These are phyloP conservation scores for Aspergillus ibericus DNA, from an alignment of 2,329 filamentous ascomycete species.

Conservation along the genomic window DNA sequence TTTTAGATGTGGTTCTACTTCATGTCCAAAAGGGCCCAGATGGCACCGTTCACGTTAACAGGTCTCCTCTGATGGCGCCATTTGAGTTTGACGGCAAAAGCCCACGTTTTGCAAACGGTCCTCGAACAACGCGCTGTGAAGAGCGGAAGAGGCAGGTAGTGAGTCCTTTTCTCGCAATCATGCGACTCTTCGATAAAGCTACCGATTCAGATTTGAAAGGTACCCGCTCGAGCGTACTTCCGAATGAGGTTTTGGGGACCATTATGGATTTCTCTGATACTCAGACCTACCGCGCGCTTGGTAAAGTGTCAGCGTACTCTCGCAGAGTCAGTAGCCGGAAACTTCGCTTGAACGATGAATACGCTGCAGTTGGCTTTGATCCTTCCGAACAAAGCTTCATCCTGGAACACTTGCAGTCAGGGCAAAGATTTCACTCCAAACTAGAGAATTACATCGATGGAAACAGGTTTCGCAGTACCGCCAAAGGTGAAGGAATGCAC, in stretches of 20 bases:
- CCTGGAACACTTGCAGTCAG: slow-evolving; percentile 13
- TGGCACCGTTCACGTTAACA: slow-evolving; percentile 7
- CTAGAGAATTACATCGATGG: not conserved
- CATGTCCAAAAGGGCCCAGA: slow-evolving; percentile 7
- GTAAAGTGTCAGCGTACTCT: slow-evolving; percentile 14
- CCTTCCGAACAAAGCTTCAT: not conserved
- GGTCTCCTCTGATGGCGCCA: slow-evolving; percentile 14
- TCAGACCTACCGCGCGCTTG: slow-evolving; percentile 14
- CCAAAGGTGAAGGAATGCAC: not conserved
- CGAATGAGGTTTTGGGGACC: slow-evolving; percentile 17
- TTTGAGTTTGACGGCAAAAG: slow-evolving; percentile 13
- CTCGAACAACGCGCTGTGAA: slow-evolving; percentile 6
- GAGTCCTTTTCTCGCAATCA: slow-evolving; percentile 2
- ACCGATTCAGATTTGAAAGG: slow-evolving; percentile 1
- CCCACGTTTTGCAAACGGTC: slow-evolving; percentile 8
- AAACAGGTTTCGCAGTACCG: not conserved
- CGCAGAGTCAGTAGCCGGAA: slow-evolving; percentile 7
- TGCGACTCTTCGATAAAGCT: slow-evolving; percentile 16
- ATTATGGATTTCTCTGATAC: slow-evolving; percentile 20
- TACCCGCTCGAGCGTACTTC: slow-evolving; percentile 10
- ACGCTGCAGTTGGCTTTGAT: slow-evolving; percentile 9
- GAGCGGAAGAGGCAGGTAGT: not conserved
- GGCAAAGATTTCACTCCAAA: slow-evolving; percentile 1
- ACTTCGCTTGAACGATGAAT: slow-evolving; percentile 18
- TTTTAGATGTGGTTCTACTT: slow-evolving; percentile 18